Base-by-base conservation (phyloP, 2,329 filamentous ascomycete genomes). In the Trichophaea hybrida region DNA sequence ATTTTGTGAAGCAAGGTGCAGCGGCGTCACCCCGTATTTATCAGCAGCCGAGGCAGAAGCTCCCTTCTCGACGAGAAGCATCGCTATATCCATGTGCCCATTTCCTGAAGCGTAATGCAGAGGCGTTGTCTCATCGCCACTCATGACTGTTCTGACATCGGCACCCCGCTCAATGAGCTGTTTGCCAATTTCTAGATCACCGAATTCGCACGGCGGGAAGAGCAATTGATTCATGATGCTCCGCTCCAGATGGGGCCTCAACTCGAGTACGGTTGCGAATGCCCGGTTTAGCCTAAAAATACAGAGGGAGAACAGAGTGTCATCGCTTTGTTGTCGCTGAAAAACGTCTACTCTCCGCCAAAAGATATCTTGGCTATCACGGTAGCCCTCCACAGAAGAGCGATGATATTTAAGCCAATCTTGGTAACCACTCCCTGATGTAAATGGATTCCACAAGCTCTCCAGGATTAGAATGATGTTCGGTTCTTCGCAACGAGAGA, bases 1-100 rank as follows among this genome's bases (percentile, higher is more conserved):
- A 10, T 32, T 59, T 57, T 1, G 8, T 24, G 15, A 35, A 66
- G 69, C 69, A 24, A 68, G 65, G 48, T 71, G 69, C 2, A 71
- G 35, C 3, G 70, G 68, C 33, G 49, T 52, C 49, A 6, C 5
- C 49, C 49, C 49, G 10, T 52, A 7, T 33, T 32, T 34, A 33
- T 52, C 31, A 7, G 6, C 24, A 33, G 52, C n/a, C 6, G 52
- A 55, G 34, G 40, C 32, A 33, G 38, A 32, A 40, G 37, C 52
- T 6, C 52, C 52, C 15, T 31, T 7, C 13, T 38, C 37, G 15
- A 55, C n/a, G 7, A 55, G 32, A 6, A 55, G 33, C 34, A 32
- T 32, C 5, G 37, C 52, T 5, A 55, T 24, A 6, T 10, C 52
- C 52, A 38, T n/a, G 35, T 37, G 33, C 24, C 33, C 52, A 8